Evolutionary conservation across 768 basidiomycete species (phyloP).

Genomic region (Roridomyces roridus): DNA sequence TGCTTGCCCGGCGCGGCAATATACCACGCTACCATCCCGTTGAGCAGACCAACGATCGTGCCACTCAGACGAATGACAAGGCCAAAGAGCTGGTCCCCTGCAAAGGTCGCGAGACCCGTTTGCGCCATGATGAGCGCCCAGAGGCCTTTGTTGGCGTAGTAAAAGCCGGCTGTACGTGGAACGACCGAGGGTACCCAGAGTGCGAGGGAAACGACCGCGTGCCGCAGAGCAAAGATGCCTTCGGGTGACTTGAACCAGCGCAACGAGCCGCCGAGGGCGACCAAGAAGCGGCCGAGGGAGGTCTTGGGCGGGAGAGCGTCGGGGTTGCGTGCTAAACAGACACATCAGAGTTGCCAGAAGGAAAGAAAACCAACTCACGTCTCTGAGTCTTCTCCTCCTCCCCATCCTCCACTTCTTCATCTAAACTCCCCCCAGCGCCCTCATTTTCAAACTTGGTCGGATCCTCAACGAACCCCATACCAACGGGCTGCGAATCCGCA

Average conservation of each 20-base stretch:
- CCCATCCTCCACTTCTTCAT: constrained; percentile 27
- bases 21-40: constrained; percentile 52
- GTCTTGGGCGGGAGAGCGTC: constrained; percentile 50
- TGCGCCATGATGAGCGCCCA: constrained; percentile 56
- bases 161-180: constrained; percentile 45
- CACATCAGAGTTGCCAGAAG: background rate
- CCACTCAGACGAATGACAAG: constrained; percentile 41
- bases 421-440: background rate
- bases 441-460: constrained; percentile 36
- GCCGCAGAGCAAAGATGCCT: constrained; percentile 47
- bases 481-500: constrained; percentile 38
- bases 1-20: constrained; percentile 44
- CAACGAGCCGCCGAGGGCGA: constrained; percentile 38
- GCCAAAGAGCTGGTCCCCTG: constrained; percentile 48
- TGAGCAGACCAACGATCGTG: constrained; percentile 43
- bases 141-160: constrained; percentile 47
- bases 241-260: constrained; percentile 48
- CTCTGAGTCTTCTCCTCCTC: constrained; percentile 22
- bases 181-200: constrained; percentile 50
- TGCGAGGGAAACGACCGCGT: constrained; percentile 46
- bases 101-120: constrained; percentile 47
- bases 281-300: constrained; percentile 37
- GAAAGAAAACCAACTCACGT: constrained; percentile 9
- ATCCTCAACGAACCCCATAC: constrained; percentile 44
- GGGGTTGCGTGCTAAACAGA: constrained; percentile 39